Base-by-base conservation (phyloP, 1,284 basidiomycete genomes). In the Leccinum griseonigrum region DNA sequence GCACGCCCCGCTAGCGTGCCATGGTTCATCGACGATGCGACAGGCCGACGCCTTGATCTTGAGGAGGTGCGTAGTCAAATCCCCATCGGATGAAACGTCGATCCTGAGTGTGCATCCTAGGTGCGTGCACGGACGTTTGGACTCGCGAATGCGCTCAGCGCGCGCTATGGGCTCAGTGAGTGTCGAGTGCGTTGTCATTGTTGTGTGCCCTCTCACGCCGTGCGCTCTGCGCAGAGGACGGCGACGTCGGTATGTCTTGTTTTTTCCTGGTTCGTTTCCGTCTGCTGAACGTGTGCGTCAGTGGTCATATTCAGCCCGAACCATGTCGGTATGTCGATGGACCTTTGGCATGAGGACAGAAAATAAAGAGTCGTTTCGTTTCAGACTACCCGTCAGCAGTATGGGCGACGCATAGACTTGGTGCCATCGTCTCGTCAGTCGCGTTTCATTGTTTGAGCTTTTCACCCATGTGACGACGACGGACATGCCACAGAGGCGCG, bases 301-400 rank as follows among this genome's bases (percentile, higher is more conserved):
- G 88, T 87, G n/a, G 79, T 87, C 46, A 70, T 89, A 34, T 89
- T 82, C 72, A 86, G 85, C 59, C 81, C 85, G n/a, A 90, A 90
- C 67, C 84, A 90, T 66, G 73, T 89, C 54, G 88, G 88, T 86
- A 62, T 56, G 69, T 72, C 29, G 5, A n/a, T 58, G 1, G 77
- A 69, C 36, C 3, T 22, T 34, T 26, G 4, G 18, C 43, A 7
- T 22, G 7, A 26, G 8, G n/a, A 9, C 13, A 5, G 4, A 11
- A 29, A 6, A 16, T 16, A 14, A 13, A 34, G 5, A 26, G n/a
- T 26, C 3, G 16, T 16, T 18, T 3, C n/a, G 8, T 57, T 22
- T 9, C 34, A 90, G 91, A 94, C 69, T 93, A 91, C 67, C 84
- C 86, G 0, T 77, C 85, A 1, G 82, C 80, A 0, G 79, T 90